Conservation (phyloP, 2,329 filamentous ascomycete species). For the Xylariales sp. region DNA sequence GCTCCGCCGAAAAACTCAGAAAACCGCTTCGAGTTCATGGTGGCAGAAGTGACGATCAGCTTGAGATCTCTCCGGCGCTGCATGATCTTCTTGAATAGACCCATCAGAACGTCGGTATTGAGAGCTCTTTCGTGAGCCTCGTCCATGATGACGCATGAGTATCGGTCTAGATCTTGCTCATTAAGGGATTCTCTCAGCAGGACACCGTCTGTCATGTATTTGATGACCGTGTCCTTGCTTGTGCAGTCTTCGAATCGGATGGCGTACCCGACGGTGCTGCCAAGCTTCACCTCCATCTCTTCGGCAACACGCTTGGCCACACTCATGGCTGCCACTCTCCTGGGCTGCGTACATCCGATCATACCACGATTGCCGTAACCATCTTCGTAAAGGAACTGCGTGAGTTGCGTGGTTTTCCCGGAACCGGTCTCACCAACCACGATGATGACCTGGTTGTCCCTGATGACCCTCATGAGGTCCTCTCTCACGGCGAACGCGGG, state of each 20-base stretch:
- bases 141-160: constrained; percentile 99
- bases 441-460: constrained; percentile 95
- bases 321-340: constrained; percentile 97
- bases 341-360: constrained; percentile 94
- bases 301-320: constrained; percentile 97
- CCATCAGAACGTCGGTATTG: constrained; percentile 97
- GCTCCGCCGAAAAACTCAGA: constrained; percentile 94
- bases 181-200: constrained; percentile 88
- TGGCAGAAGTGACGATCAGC: constrained; percentile 94
- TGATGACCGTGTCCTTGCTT: constrained; percentile 90
- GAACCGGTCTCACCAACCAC: constrained; percentile 97
- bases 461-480: constrained; percentile 83
- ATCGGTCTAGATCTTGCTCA: constrained; percentile 88
- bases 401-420: constrained; percentile 95
- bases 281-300: constrained; percentile 93
- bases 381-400: constrained; percentile 93
- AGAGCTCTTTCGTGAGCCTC: constrained; percentile 95
- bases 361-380: constrained; percentile 83
- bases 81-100: constrained; percentile 93
- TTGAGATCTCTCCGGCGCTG: constrained; percentile 86
- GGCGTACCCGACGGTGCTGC: constrained; percentile 86
- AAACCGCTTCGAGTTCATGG: constrained; percentile 96
- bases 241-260: constrained; percentile 99
- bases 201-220: constrained; percentile 99
- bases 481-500: constrained; percentile 96